These are phyloP conservation scores for Hymenoscyphus scutula DNA, from an alignment of 2,329 filamentous ascomycete genomes.

Conservation along the genomic window DNA sequence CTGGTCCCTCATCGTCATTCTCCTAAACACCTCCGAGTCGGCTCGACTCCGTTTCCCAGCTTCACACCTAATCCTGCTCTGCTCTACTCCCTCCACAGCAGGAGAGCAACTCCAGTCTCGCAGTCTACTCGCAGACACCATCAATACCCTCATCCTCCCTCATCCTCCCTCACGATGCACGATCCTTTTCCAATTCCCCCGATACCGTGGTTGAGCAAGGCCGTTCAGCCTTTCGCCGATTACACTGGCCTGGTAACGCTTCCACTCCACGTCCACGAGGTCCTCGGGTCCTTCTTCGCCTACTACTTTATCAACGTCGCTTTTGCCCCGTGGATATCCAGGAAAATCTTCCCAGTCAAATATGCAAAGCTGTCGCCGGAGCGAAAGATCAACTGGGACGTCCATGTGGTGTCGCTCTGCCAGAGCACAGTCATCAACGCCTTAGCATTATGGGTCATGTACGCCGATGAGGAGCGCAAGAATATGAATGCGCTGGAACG, in stretches of 20 bases:
- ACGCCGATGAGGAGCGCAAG: constrained; percentile 63
- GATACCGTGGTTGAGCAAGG: constrained; percentile 49
- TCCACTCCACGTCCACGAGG: constrained; percentile 75
- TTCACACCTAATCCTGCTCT: constrained; percentile 4
- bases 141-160: background rate
- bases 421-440: constrained; percentile 71
- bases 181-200: constrained; percentile 66
- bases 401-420: constrained; percentile 79
- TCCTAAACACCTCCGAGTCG: background rate
- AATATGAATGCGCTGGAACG: constrained; percentile 65
- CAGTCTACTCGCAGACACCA: background rate
- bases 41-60: background rate
- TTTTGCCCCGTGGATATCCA: constrained; percentile 66
- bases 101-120: constrained; percentile 5
- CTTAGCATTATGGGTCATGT: constrained; percentile 73
- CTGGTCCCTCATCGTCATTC: background rate
- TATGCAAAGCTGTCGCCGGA: constrained; percentile 64
- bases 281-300: constrained; percentile 61
- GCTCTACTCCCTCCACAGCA: constrained; percentile 7
- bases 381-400: constrained; percentile 74
- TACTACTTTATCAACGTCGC: constrained; percentile 68
- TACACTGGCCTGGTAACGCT: constrained; percentile 61
- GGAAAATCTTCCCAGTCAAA: constrained; percentile 56
- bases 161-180: constrained; percentile 51
- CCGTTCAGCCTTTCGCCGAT: constrained; percentile 63